Evolutionary conservation across 768 basidiomycete species (phyloP), one percentile per base, ranked within the genome.

Genomic region (Boletus tomentosulus): DNA sequence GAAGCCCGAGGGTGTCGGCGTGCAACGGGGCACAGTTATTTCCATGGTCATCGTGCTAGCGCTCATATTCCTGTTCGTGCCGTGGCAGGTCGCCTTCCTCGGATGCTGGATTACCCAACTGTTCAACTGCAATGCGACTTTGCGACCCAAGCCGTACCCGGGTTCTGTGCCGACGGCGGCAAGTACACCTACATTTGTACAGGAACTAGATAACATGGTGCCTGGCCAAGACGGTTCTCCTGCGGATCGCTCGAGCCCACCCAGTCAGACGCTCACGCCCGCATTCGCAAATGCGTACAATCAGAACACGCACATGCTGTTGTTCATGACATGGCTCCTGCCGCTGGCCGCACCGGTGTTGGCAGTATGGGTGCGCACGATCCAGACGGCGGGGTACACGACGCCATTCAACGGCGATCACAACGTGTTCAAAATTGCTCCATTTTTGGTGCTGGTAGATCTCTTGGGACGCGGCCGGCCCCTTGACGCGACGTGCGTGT

Each of bases 11-110:
- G 70, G 70, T 25, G 47, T 59, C 6, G 68, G 75, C 25, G 69
- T 79, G 45, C 75, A 73, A 31, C 73, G 76, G 55, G 75, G 75
- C 61, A 81, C 80, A 3, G 28, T 85, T 25, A 39, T 84, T 6
- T 87, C 87, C 6, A 79, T 92, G 67, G 58, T 65, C 7, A 46
- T 86, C 19, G 78, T 94, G 33, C 76, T 86, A 48, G 57, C 79
- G 15, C 71, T 86, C n/a, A 84, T 94, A 37, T 79, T 86, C 54
- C 58, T 89, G 37, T 72, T 93, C 49, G 75, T 95, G n/a, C 94
- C 94, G 0, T 92, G 91, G 83, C 94, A 97, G 70, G 88, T 95
- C 10, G 92, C 88, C 5, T 94, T 88, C 70, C 77, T 96, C 24
- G 85, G 89, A 19, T 85, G 85, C 59, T 91, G 90, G 84, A 55